Percentiles rank a stretch among this genome's conserved stretches.
Conservation (phyloP, 2,329 filamentous ascomycete species). For the Neofusicoccum laricinum region DNA sequence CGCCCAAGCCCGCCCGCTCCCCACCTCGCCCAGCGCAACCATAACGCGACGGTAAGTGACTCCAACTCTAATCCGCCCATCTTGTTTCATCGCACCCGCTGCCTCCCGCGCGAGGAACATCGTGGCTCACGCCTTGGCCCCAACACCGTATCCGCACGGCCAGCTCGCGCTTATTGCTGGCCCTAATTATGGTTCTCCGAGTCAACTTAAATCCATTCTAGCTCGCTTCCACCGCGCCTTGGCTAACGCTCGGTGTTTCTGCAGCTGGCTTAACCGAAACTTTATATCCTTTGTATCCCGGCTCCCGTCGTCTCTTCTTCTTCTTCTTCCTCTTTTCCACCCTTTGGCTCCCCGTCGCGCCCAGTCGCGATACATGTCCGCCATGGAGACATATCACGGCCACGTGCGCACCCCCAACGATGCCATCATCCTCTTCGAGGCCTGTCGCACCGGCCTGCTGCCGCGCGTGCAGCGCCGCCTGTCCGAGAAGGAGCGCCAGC, state of each 20-base stretch:
- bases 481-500: constrained; percentile 95
- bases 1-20: not conserved
- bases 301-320: not conserved
- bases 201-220: constrained; percentile 17
- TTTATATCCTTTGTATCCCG: constrained; percentile 18
- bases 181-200: constrained; percentile 13
- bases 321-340: not conserved
- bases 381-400: constrained; percentile 95
- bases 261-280: constrained; percentile 15
- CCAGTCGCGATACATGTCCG: not conserved
- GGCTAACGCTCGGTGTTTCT: constrained; percentile 17
- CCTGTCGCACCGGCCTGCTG: constrained; percentile 82
- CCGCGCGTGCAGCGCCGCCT: constrained; percentile 88
- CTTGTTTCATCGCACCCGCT: constrained; percentile 8
- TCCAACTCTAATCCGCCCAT: not conserved
- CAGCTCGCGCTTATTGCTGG: constrained; percentile 13
- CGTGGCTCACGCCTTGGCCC: constrained; percentile 1
- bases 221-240: constrained; percentile 15
- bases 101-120: constrained; percentile 9
- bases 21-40: not conserved
- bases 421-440: constrained; percentile 98
- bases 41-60: not conserved
- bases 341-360: not conserved
- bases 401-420: constrained; percentile 93
- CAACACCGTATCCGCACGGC: constrained; percentile 8